These are phyloP conservation scores for Haplosporangium gracile DNA, from an alignment of 192 early-diverging fungal genomes.

Conservation along the genomic window DNA sequence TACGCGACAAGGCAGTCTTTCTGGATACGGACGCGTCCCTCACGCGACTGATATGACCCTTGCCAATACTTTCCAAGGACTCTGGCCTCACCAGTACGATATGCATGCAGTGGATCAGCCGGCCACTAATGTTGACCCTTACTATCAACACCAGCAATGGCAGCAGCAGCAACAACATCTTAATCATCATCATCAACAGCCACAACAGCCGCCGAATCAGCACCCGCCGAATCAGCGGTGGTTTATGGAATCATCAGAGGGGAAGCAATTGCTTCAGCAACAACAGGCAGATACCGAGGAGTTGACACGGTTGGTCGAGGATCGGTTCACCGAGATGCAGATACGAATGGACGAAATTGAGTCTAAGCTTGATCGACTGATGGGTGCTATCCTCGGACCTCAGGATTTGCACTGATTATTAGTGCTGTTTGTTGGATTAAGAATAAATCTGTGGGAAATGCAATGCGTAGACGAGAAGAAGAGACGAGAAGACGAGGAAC, in stretches of 20 bases:
- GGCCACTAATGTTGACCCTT: not conserved
- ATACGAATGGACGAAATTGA: slow-evolving; percentile 43
- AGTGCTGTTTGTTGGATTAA: too few relatives aligned
- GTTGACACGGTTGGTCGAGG: slow-evolving; percentile 25
- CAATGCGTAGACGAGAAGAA: not conserved
- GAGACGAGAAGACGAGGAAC: not conserved
- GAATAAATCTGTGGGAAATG: not conserved
- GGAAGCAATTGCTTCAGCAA: not conserved
- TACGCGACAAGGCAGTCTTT: slow-evolving; percentile 20
- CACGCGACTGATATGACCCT: slow-evolving; percentile 31
- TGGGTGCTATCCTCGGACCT: slow-evolving; percentile 9
- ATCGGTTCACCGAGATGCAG: slow-evolving; percentile 28
- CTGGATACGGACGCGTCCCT: slow-evolving; percentile 13
- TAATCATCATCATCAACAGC: slow-evolving; percentile 4
- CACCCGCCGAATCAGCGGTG: slow-evolving; percentile 10
- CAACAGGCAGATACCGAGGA: slow-evolving; percentile 22
- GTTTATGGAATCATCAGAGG: slow-evolving; percentile 11
- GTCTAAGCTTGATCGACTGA: slow-evolving; percentile 40
- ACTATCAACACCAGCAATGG: not conserved
- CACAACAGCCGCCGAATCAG: slow-evolving; percentile 1
- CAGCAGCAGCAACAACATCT: not conserved
- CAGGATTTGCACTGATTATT: not conserved
- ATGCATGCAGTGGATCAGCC: not conserved
- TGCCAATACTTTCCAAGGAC: slow-evolving; percentile 33
- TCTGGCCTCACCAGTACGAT: slow-evolving; percentile 3